phyloP scores from a whole-genome alignment of 805 yeast genomes.

The Wickerhamomyces chaumierensis region DNA sequence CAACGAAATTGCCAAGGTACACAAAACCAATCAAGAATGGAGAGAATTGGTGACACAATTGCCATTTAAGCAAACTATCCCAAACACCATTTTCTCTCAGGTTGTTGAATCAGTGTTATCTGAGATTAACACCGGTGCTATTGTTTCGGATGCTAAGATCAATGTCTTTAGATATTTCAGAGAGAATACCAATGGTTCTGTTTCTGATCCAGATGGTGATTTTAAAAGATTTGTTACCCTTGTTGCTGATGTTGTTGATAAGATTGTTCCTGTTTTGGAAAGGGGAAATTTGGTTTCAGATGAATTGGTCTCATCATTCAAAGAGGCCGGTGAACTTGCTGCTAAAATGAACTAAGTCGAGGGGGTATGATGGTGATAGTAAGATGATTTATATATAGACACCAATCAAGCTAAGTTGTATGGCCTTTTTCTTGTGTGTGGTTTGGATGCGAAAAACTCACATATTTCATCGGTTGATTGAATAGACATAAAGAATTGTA shows the following conservation, averaged over 20 bases:
- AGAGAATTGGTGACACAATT: conserved; percentile 36
- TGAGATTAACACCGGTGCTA: conserved; percentile 2
- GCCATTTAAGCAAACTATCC: conserved; percentile 49
- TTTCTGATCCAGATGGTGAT: background rate
- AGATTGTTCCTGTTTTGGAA: background rate
- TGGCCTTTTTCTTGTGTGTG: too few relatives aligned
- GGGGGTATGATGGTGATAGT: too few relatives aligned
- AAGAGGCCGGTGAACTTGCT: too few relatives aligned
- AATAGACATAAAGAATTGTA: too few relatives aligned
- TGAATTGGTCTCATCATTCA: background rate
- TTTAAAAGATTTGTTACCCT: background rate
- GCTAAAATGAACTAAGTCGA: too few relatives aligned
- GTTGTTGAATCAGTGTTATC: conserved; percentile 33
- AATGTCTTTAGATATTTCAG: background rate
- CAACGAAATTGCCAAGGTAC: conserved; percentile 46
- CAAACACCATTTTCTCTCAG: conserved; percentile 55
- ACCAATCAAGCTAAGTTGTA: too few relatives aligned
- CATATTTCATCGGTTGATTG: too few relatives aligned
- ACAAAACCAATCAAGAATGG: conserved; percentile 45
- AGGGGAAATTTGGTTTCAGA: background rate
- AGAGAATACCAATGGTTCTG: background rate
- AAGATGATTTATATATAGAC: too few relatives aligned
- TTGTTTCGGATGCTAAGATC: background rate
- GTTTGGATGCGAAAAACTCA: too few relatives aligned
- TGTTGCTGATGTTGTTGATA: background rate